phyloP scores from a whole-genome alignment of 176 grass and related monocot species.

The Otatea glauca region DNA sequence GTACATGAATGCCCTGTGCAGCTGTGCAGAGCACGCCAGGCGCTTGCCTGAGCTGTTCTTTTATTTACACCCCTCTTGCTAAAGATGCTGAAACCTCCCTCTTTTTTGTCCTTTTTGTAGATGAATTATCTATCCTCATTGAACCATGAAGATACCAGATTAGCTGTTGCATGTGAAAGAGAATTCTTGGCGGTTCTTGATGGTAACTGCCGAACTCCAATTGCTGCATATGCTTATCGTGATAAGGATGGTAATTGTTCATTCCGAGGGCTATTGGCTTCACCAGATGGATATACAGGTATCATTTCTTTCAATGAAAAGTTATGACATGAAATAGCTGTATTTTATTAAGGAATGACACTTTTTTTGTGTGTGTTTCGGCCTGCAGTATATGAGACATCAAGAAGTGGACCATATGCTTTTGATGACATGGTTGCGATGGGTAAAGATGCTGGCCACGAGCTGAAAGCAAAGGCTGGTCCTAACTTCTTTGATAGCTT shows the following conservation, averaged over 20 bases:
- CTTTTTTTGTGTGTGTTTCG: background rate
- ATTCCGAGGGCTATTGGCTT: constrained; percentile 89
- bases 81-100: background rate
- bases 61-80: constrained; percentile 2
- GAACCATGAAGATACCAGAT: constrained; percentile 94
- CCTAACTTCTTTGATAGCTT: constrained; percentile 83
- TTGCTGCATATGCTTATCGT: constrained; percentile 79
- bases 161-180: constrained; percentile 95
- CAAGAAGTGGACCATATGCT: constrained; percentile 72
- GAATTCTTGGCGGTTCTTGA: constrained; percentile 90
- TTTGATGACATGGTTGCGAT: constrained; percentile 86
- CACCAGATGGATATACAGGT: constrained; percentile 87
- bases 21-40: background rate
- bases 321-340: background rate
- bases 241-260: constrained; percentile 75
- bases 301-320: constrained; percentile 13
- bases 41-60: background rate
- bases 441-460: constrained; percentile 89
- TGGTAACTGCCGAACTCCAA: constrained; percentile 94
- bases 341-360: constrained; percentile 9
- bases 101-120: constrained; percentile 42
- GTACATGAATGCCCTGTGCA: background rate
- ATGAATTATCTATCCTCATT: constrained; percentile 77
- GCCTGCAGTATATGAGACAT: constrained; percentile 76
- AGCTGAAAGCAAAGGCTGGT: constrained; percentile 80